Base-by-base conservation (phyloP, 352 stramenopile genomes). In the Phytophthora syringae region DNA sequence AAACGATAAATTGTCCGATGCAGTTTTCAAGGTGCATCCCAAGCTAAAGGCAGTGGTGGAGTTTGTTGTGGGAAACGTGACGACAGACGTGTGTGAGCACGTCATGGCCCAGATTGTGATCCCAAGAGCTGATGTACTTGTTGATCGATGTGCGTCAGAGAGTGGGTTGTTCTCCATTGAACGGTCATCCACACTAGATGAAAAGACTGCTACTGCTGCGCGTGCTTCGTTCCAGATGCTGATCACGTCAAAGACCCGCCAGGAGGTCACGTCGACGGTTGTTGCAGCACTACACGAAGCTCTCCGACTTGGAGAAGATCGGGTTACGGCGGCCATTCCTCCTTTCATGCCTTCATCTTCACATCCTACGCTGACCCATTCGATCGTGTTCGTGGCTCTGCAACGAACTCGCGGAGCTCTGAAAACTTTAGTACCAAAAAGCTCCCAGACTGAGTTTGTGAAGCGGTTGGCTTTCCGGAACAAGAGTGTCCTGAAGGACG, bases 1-100 rank as follows among this genome's bases (percentile, higher is more conserved):
- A 25, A 59, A 64, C 3, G 75, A 84, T 47, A 67, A 60, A n/a
- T 53, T 92, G 13, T 72, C 69, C 0, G 66, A 82, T 2, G 69
- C 81, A 1, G 63, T 90, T 48, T 90, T 89, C 69, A 92, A 89
- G 50, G 44, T 85, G 18, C 79, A 90, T 13, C 81, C 81, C 2
- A 78, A 77, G 48, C 34, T 90, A 18, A 82, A 88, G 37, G 60
- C 60, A 12, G 72, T 79, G 9, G 73, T 90, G 20, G 84, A 90
- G 5, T 88, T 90, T 58, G 78, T 92, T 7, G 84, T 90, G 7
- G 78, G 77, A 16, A 80, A 72, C 15, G 78, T 84, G 12, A 81
- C 84, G 27, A 90, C 76, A 1, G 82, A 87, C 21, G 62, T 88
- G 7, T 89, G 81, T 62, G 80, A 89, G 37, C 63, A 89, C 45